Evolutionary conservation across 1,284 basidiomycete species (phyloP), one percentile per base, ranked within the genome.

Genomic region (Tranzscheliella williamsii): DNA sequence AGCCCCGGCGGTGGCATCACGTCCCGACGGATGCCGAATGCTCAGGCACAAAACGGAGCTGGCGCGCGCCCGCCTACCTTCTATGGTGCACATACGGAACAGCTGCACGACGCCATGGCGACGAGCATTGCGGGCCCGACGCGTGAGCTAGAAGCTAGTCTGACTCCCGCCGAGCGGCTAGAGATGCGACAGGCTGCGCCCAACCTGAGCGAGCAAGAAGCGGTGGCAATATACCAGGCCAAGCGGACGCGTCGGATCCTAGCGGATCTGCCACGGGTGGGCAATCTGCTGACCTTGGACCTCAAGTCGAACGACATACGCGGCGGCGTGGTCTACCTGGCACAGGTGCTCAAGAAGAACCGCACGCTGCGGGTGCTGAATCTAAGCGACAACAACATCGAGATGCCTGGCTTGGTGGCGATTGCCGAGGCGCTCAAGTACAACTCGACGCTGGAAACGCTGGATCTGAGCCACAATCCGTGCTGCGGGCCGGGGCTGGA

Each of bases 361-460:
- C 83, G 92, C 23, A 97, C 94, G 1, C 81, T 98, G 29, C 94
- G 93, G 76, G 88, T 96, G 12, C 83, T 96, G 24, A 97, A 96
- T 75, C 79, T 97, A 37, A 88, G 88, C 71, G 92, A 97, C 74
- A 97, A 97, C 79, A 90, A 88, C 76, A 85, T 97, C 17, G 92
- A 94, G 51, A 83, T 90, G 2, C 80, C 84, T 7, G 90, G 90
- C 35, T 81, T 98, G 12, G 85, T 88, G 0, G 81, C 84, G 0
- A 82, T 98, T 12, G 91, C 91, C 0, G 94, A 97, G 77, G 89
- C 91, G 12, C 80, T 98, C 77, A 95, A 95, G 86, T 95, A 94
- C 79, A 97, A 98, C 71, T 85, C 89, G 3, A 87, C 87, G 37
- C 81, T 99, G 18, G 94, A 97, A 77, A 97, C 92, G 1, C 84